Evolutionary conservation across 257 asterid genomes (phyloP).

Genomic region (Nicotiana knightiana): DNA sequence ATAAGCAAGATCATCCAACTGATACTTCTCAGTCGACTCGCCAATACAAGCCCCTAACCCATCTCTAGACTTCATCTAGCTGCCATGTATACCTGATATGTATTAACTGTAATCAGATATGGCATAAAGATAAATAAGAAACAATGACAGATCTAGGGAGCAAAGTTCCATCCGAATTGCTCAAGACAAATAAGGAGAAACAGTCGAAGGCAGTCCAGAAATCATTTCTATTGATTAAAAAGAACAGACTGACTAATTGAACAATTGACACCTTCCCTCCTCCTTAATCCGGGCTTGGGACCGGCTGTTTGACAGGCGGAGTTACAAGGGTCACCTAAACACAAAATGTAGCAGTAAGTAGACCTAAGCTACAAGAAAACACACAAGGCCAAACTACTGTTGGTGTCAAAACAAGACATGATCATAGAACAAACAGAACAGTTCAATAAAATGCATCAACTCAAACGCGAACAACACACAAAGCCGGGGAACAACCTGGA

Average conservation of each 20-base stretch:
- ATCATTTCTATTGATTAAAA: neutral
- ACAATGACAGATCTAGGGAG: neutral
- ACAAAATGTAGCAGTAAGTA: too few species aligned
- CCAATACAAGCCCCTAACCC: neutral
- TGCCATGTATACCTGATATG: neutral
- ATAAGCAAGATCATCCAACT: neutral
- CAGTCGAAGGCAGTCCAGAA: neutral
- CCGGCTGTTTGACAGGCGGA: neutral
- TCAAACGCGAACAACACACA: neutral
- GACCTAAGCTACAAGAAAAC: too few species aligned
- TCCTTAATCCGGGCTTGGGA: neutral
- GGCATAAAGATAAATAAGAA: neutral
- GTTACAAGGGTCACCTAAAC: neutral
- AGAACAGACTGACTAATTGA: neutral
- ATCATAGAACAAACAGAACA: neutral
- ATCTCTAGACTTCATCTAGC: neutral
- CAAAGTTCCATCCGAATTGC: neutral
- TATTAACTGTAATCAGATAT: neutral
- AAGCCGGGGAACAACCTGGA: too few species aligned
- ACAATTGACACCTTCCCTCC: too few species aligned
- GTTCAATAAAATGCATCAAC: neutral
- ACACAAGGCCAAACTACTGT: neutral
- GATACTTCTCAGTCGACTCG: neutral
- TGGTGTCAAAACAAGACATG: neutral
- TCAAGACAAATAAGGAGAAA: neutral